Conservation (phyloP, 2,329 filamentous ascomycete genomes). For the Trichoderma sp. region DNA sequence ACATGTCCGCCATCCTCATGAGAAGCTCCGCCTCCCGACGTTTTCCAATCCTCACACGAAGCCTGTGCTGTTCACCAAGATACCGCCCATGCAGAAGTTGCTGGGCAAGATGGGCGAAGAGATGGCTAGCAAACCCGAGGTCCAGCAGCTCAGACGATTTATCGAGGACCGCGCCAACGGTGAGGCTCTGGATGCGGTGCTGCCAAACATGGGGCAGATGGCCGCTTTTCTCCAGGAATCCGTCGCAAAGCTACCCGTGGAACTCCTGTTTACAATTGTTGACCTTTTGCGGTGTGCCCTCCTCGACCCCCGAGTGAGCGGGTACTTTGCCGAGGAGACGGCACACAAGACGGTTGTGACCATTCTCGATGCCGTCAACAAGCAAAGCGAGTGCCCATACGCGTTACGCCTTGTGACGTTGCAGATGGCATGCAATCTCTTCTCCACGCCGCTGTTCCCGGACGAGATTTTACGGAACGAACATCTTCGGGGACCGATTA, state of each 20-base stretch:
- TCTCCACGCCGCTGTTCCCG: conserved; percentile 72
- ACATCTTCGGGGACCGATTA: conserved; percentile 59
- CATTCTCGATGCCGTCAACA: conserved; percentile 63
- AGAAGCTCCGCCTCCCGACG: conserved; percentile 68
- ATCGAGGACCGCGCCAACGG: conserved; percentile 62
- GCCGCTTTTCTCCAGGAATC: conserved; percentile 61
- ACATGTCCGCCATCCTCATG: conserved; percentile 74
- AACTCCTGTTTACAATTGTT: conserved; percentile 76
- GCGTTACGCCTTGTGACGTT: conserved; percentile 80
- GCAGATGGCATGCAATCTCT: conserved; percentile 83
- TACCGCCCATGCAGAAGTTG: conserved; percentile 82
- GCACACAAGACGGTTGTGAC: conserved; percentile 63
- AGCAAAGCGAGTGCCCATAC: conserved; percentile 67
- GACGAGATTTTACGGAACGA: conserved; percentile 60
- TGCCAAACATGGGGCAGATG: conserved; percentile 72
- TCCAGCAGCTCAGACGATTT: conserved; percentile 70
- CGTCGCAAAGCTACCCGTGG: conserved; percentile 59
- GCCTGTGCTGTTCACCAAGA: conserved; percentile 73
- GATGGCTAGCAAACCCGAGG: conserved; percentile 57
- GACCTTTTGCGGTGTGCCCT: conserved; percentile 81
- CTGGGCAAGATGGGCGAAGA: conserved; percentile 71
- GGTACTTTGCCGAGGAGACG: conserved; percentile 78
- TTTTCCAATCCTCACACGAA: conserved; percentile 65
- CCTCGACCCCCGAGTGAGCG: conserved; percentile 75
- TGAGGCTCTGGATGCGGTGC: conserved; percentile 64